A percentile compares a stretch with the other conserved stretches of the same genome.
phyloP scores from a whole-genome alignment of 2,329 filamentous ascomycete genomes.

The Paecilomyces sp. region DNA sequence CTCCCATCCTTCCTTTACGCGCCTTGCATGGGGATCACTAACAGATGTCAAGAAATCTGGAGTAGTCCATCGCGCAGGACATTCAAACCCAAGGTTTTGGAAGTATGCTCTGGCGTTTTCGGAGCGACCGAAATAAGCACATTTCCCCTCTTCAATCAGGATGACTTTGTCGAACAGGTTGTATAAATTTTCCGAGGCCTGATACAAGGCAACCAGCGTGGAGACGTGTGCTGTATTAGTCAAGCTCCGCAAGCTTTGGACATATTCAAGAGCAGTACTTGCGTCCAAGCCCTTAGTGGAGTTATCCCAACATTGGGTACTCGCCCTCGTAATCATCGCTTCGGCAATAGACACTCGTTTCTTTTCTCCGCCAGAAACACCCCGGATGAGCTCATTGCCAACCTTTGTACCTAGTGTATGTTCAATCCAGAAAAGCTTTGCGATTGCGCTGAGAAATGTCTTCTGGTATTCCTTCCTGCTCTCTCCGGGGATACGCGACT shows the following conservation, averaged over 20 bases:
- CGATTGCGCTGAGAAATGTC: slow-evolving; percentile 59
- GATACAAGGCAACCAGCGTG: slow-evolving; percentile 63
- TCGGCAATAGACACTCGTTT: slow-evolving; percentile 81
- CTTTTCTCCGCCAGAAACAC: slow-evolving; percentile 63
- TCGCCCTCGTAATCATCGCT: slow-evolving; percentile 60
- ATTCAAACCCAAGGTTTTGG: slow-evolving; percentile 62
- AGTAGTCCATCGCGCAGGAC: slow-evolving; percentile 63
- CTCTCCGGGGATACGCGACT: slow-evolving; percentile 55
- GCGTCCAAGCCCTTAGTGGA: slow-evolving; percentile 67
- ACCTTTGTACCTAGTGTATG: slow-evolving; percentile 68
- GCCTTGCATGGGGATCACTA: slow-evolving; percentile 54
- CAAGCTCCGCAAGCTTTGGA: slow-evolving; percentile 57
- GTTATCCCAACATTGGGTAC: slow-evolving; percentile 69
- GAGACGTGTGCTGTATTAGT: slow-evolving; percentile 58
- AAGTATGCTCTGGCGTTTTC: slow-evolving; percentile 63
- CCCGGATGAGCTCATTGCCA: slow-evolving; percentile 66
- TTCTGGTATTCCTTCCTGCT: slow-evolving; percentile 52
- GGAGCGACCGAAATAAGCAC: slow-evolving; percentile 63
- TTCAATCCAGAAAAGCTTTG: slow-evolving; percentile 64
- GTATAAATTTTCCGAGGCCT: slow-evolving; percentile 50
- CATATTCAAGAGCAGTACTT: slow-evolving; percentile 66
- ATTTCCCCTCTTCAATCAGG: slow-evolving; percentile 60
- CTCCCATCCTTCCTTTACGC: slow-evolving; percentile 51
- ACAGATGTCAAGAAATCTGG: slow-evolving; percentile 74
- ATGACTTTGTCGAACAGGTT: slow-evolving; percentile 61